These are phyloP conservation scores for Hypoxylon cercidicola DNA, from an alignment of 495 filamentous ascomycete genomes.

Conservation along the genomic window DNA sequence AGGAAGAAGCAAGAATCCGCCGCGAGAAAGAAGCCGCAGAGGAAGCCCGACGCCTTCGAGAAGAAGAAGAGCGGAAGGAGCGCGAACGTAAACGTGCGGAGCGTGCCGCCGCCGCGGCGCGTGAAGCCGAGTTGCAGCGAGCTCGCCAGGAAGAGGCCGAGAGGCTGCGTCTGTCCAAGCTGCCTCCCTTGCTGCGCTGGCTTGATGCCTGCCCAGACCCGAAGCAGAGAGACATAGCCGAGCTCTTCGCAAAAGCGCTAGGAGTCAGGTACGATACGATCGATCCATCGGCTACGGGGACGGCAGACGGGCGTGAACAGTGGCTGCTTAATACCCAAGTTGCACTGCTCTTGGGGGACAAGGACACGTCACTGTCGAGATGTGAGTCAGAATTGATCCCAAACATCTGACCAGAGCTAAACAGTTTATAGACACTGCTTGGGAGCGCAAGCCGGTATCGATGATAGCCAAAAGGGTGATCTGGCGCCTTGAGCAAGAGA, in stretches of 20 bases:
- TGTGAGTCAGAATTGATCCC: constrained; percentile 59
- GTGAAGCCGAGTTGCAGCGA: constrained; percentile 63
- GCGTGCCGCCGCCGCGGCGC: constrained; percentile 62
- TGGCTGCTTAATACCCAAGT: constrained; percentile 84
- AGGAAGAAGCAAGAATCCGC: constrained; percentile 56
- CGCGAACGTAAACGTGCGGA: constrained; percentile 59
- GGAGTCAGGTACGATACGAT: constrained; percentile 67
- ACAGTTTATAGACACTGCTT: constrained; percentile 67
- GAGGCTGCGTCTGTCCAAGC: constrained; percentile 58
- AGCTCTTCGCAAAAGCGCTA: constrained; percentile 60
- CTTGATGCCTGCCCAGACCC: constrained; percentile 61
- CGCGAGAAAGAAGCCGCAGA: constrained; percentile 58
- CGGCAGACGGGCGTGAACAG: constrained; percentile 64
- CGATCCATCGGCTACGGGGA: constrained; percentile 56
- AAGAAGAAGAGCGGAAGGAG: constrained; percentile 52
- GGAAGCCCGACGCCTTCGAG: constrained; percentile 55
- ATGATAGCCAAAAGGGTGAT: constrained; percentile 57
- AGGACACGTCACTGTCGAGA: constrained; percentile 76
- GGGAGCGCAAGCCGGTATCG: constrained; percentile 67
- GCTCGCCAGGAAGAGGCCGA: constrained; percentile 58
- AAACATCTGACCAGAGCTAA: constrained; percentile 11
- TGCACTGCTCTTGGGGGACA: constrained; percentile 77
- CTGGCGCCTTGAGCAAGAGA: constrained; percentile 60
- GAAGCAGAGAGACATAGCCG: constrained; percentile 57
- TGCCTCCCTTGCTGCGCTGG: constrained; percentile 65